A percentile compares a stretch with the other conserved stretches of the same genome.
Evolutionary conservation across 768 basidiomycete species (phyloP).

Genomic region (Pholiota microspora): DNA sequence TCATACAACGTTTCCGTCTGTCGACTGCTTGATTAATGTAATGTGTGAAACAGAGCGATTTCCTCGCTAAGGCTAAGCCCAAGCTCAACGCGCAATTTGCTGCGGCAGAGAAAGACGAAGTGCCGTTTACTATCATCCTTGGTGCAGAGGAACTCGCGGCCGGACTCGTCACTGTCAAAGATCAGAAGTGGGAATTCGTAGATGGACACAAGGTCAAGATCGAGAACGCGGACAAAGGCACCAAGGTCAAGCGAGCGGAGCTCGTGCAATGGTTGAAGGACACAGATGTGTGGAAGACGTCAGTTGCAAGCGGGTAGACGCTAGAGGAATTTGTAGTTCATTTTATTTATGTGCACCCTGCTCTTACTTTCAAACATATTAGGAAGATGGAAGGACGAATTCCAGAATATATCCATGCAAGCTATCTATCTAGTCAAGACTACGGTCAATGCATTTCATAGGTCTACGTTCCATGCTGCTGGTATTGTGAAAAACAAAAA

Average conservation of each 20-base stretch:
- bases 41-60: conserved; percentile 72
- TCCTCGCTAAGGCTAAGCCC: conserved; percentile 89
- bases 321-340: too few species aligned
- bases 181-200: conserved; percentile 79
- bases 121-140: conserved; percentile 92
- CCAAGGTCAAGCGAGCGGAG: conserved; percentile 58
- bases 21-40: not conserved
- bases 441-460: too few species aligned
- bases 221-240: conserved; percentile 61
- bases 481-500: too few species aligned
- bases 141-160: conserved; percentile 81
- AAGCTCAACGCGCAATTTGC: conserved; percentile 87
- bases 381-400: too few species aligned
- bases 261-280: conserved; percentile 64
- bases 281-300: conserved; percentile 7
- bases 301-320: not conserved
- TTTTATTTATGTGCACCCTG: too few species aligned
- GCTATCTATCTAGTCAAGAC: too few species aligned
- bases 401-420: too few species aligned
- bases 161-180: conserved; percentile 88
- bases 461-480: too few species aligned
- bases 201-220: conserved; percentile 72
- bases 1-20: not conserved
- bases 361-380: too few species aligned
- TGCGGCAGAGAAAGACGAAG: conserved; percentile 86